Base-by-base conservation (phyloP, 1,139 yeast genomes). In the Yamadazyma mexicana region DNA sequence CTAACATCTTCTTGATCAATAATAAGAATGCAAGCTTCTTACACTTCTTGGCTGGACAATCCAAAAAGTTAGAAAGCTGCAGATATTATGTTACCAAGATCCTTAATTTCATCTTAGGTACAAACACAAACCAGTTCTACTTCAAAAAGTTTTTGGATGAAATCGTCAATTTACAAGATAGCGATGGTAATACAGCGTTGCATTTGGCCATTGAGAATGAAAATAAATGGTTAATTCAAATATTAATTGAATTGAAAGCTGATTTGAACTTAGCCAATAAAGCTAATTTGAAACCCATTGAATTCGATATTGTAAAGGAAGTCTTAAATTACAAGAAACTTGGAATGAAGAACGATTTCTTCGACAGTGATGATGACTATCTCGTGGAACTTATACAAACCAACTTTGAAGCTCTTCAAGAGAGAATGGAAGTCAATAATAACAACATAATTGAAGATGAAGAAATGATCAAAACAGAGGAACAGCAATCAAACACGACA, bases 131-230 rank as follows among this genome's bases (percentile, higher is more conserved):
- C 44, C 69, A 79, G 34, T 66, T 75, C 35, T 68, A 75, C 23
- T 68, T 91, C 38, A 72, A 77, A n/a, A 74, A 79, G 50, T 79
- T 88, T 46, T 76, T 84, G 59, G 64, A 69, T 11, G 79, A 80
- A 33, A 73, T 89, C 39, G 79, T 89, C 20, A 87, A 91, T 56
- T 75, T 81, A 2, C 85, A 83, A 49, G 98, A 91, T 57, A 72
- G 79, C 37, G 83, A 83, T 50, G 98, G 98, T 30, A 95, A 91
- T 55, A 88, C 96, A 0, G 81, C 92, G 40, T 69, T 92, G 43
- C 95, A 91, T 58, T 79, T 89, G 44, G 97, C 98, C 0, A 94
- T 96, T 0, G 83, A 95, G 54, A 76, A 83, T 38, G 97, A 96
- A 23, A 83, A 86, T 51, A 80, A 77, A 48, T 82, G 91, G 62